These are phyloP conservation scores for Lactarius deliciosus DNA, from an alignment of 768 basidiomycete genomes.

Conservation along the genomic window DNA sequence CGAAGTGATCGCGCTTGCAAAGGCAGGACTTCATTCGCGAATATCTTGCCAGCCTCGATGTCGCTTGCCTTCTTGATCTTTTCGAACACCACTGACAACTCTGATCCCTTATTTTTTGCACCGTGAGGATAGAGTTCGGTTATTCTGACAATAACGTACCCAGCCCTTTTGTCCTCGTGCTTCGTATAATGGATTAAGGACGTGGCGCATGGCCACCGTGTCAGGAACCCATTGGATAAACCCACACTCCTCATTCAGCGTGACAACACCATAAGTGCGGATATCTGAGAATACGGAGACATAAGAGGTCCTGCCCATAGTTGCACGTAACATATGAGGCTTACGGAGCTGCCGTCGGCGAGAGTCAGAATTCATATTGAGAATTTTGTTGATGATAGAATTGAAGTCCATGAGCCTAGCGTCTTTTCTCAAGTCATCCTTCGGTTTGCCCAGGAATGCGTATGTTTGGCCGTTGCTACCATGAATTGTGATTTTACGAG, in stretches of 20 bases:
- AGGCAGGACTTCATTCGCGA: conserved; percentile 53
- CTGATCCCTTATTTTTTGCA: conserved; percentile 38
- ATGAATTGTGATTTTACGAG: conserved; percentile 82
- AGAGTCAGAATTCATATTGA: conserved; percentile 93
- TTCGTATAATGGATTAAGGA: conserved; percentile 70
- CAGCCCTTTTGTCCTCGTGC: conserved; percentile 46
- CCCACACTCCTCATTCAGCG: conserved; percentile 95
- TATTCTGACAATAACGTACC: conserved; percentile 40
- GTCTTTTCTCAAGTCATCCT: conserved; percentile 96
- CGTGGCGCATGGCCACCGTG: conserved; percentile 76
- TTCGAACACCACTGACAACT: conserved; percentile 48
- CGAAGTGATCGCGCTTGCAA: conserved; percentile 42
- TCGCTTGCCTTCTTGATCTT: conserved; percentile 52
- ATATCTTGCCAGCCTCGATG: conserved; percentile 52
- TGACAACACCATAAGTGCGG: conserved; percentile 97
- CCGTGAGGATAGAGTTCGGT: conserved; percentile 1
- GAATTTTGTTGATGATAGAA: conserved; percentile 92
- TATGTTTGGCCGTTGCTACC: conserved; percentile 84
- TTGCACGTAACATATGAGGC: conserved; percentile 34
- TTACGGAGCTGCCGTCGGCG: conserved; percentile 85
- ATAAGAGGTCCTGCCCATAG: conserved; percentile 13
- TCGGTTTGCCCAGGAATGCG: conserved; percentile 93
- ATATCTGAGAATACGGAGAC: conserved; percentile 60
- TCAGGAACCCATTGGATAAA: conserved; percentile 99
- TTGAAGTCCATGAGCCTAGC: conserved; percentile 98